Conservation (phyloP, 2,329 filamentous ascomycete species). For the Graphiopsis chlorocephala region DNA sequence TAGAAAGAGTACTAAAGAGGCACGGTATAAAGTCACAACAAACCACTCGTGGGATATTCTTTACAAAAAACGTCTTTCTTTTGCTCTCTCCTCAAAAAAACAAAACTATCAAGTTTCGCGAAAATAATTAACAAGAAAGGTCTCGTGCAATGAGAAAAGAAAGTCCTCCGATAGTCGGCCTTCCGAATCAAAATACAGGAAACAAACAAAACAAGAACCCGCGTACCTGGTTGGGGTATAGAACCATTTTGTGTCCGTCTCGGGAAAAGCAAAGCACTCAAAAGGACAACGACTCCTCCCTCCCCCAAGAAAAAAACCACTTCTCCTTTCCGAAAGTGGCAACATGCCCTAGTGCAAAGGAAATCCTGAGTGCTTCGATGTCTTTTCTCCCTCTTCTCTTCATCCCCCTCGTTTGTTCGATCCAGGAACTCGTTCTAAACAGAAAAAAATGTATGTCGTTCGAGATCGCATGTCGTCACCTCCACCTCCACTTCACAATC, state of each 20-base stretch:
- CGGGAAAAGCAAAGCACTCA: not conserved
- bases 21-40: not conserved
- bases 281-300: not conserved
- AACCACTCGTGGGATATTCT: not conserved
- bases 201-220: not conserved
- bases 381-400: too few relatives aligned
- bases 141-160: not conserved
- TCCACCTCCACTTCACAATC: not conserved
- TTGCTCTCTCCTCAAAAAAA: not conserved
- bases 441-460: not conserved
- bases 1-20: not conserved
- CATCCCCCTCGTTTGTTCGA: not conserved
- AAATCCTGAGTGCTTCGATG: not conserved
- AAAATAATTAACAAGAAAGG: not conserved
- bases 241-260: not conserved
- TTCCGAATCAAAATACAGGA: not conserved
- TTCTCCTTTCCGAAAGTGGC: not conserved
- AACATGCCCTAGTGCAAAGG: not conserved
- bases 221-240: conserved; percentile 1
- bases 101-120: not conserved
- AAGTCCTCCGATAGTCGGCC: too few relatives aligned
- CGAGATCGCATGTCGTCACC: not conserved
- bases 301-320: too few relatives aligned
- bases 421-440: not conserved
- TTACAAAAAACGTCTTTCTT: not conserved